Evolutionary conservation across 202 grass and related monocot species (phyloP).

Genomic region (Saccharum hybrid): DNA sequence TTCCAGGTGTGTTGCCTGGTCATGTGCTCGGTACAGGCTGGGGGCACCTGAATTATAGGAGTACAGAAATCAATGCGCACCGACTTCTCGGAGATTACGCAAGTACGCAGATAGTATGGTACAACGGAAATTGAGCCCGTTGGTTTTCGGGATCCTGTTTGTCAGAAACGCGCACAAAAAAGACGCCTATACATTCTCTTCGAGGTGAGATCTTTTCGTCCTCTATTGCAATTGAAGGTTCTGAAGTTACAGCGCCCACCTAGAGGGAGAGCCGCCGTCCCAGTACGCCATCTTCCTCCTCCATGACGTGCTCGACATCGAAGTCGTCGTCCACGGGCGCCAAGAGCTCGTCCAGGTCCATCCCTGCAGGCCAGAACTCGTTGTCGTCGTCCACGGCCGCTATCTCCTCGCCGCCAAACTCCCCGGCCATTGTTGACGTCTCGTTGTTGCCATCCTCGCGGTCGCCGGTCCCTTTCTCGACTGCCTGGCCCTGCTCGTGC

Average conservation of each 20-base stretch:
- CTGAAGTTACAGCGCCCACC: neutral
- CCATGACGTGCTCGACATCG: slow-evolving; percentile 41
- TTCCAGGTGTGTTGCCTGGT: neutral
- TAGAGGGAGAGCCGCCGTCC: slow-evolving; percentile 52
- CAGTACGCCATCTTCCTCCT: slow-evolving; percentile 38
- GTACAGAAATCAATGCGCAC: slow-evolving; percentile 15
- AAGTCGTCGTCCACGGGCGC: slow-evolving; percentile 48
- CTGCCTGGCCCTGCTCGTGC: slow-evolving; percentile 6
- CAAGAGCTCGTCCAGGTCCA: slow-evolving; percentile 52
- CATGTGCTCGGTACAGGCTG: neutral
- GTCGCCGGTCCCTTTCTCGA: neutral
- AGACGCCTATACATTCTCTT: slow-evolving; percentile 46
- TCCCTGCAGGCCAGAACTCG: slow-evolving; percentile 47
- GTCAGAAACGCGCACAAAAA: slow-evolving; percentile 2
- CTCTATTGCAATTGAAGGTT: neutral
- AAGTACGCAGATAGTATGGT: too few relatives aligned
- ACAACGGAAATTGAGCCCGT: neutral
- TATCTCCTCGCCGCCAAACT: neutral
- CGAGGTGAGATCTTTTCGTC: neutral
- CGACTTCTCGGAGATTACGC: neutral
- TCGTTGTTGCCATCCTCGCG: slow-evolving; percentile 27
- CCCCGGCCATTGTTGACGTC: neutral
- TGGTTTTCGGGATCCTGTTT: slow-evolving; percentile 26
- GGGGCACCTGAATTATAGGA: neutral
- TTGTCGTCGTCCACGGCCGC: slow-evolving; percentile 31